phyloP scores from a whole-genome alignment of 2,329 filamentous ascomycete species.

The Sarocladiaceae sp. region DNA sequence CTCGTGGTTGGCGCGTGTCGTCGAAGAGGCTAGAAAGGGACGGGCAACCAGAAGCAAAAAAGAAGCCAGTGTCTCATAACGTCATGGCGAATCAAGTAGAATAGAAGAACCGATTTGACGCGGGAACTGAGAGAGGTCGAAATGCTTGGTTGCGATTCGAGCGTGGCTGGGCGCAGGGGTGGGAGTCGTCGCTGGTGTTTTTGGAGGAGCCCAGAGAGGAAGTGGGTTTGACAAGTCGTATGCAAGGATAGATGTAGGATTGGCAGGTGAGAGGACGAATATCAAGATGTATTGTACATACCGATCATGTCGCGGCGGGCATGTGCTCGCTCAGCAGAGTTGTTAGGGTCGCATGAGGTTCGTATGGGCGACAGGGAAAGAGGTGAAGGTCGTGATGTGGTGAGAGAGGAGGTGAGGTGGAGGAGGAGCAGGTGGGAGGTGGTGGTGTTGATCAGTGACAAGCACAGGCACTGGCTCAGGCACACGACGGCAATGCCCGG shows the following conservation, averaged over 20 bases:
- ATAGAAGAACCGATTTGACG: too few relatives aligned
- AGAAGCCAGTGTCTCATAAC: constrained; percentile 3
- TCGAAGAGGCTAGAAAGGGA: constrained; percentile 3
- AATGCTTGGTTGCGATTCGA: neutral
- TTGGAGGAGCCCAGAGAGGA: too few relatives aligned
- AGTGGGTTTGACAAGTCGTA: too few relatives aligned
- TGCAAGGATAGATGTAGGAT: neutral
- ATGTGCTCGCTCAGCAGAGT: neutral
- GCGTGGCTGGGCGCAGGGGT: constrained; percentile 8
- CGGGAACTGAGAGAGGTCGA: too few relatives aligned
- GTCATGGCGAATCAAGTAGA: neutral
- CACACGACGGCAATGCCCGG: neutral
- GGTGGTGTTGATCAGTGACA: neutral
- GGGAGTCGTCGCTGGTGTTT: neutral
- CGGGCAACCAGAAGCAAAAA: neutral
- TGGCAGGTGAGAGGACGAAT: too few relatives aligned
- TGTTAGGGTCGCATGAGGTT: neutral
- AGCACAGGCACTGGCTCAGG: neutral
- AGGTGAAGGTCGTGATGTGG: neutral
- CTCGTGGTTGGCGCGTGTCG: constrained; percentile 6
- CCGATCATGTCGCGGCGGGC: constrained; percentile 2
- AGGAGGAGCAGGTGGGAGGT: neutral
- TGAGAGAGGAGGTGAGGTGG: neutral
- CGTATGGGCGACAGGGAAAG: too few relatives aligned
- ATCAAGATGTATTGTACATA: too few relatives aligned